A percentile compares a stretch with the other conserved stretches of the same genome.
Evolutionary conservation across 1,284 basidiomycete species (phyloP).

Genomic region (Psilocybe mexicana): DNA sequence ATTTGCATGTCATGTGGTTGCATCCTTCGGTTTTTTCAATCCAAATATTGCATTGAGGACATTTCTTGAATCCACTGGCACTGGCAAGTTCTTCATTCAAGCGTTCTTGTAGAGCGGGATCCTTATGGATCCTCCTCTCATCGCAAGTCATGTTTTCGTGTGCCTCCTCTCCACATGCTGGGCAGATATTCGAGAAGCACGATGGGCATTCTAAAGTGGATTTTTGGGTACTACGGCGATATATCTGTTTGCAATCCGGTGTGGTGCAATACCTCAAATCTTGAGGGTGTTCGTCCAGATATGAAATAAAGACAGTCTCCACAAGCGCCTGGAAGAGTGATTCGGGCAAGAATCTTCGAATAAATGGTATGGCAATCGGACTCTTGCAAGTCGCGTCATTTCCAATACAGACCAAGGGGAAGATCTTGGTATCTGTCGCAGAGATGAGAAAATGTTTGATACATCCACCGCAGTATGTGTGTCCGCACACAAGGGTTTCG

Average conservation of each 20-base stretch:
- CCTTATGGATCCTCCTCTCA: constrained; percentile 34
- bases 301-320: constrained; percentile 43
- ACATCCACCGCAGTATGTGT: constrained; percentile 54
- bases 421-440: constrained; percentile 41
- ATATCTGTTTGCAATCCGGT: constrained; percentile 58
- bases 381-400: constrained; percentile 46
- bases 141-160: constrained; percentile 56
- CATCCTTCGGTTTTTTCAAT: constrained; percentile 56
- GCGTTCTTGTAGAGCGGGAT: constrained; percentile 43
- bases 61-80: constrained; percentile 35
- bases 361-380: constrained; percentile 50
- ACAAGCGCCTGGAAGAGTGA: constrained; percentile 46
- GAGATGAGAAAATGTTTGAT: constrained; percentile 51
- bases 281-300: constrained; percentile 47
- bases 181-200: constrained; percentile 52
- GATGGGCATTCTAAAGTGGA: constrained; percentile 35
- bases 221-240: constrained; percentile 35
- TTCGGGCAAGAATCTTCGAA: constrained; percentile 45
- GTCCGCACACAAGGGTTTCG: constrained; percentile 48
- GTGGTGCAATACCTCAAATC: constrained; percentile 56
- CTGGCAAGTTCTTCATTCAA: constrained; percentile 45
- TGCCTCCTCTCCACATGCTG: constrained; percentile 48
- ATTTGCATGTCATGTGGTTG: constrained; percentile 57
- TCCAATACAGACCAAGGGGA: constrained; percentile 57
- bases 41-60: constrained; percentile 44